Base-by-base conservation (phyloP, 129 eudicot species). In the Chrysanthemum seticuspe region DNA sequence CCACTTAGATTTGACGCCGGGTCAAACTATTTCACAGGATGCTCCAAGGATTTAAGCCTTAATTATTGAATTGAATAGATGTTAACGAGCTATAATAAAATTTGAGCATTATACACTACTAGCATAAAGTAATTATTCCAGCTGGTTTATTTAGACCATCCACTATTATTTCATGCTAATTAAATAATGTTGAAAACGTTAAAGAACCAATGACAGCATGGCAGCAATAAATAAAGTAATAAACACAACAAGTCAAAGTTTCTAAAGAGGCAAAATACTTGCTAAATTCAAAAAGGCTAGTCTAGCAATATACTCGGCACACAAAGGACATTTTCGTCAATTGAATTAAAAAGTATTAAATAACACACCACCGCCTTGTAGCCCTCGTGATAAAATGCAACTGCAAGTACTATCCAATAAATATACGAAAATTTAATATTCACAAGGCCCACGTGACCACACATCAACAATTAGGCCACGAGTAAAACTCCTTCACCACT, bases 361-460 rank as follows among this genome's bases (percentile, higher is more conserved):
- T 67, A 57, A 21, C 50, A 27, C 44, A 13, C 51, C 74, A 76
- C 80, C 67, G 62, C 74, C 68, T 67, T 11, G 59, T 18, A 56
- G 57, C 68, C 67, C 80, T 67, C 74, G 80, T 67, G 74, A 76
- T 65, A 64, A 65, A 74, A 74, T 36, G 67, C 74, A 76, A 67
- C n/a, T 60, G 75, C 70, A 62, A 8, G 80, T 60, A 50, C 50
- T 31, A 13, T 31, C 18, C 68, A 47, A 76, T 29, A 31, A 68
- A 59, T 67, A 68, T 76, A 48, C 62, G 62, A 18, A 67, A 12
- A 56, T 4, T 57, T 0, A 61, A 29, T 13, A 9, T 44, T 49
- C 48, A 53, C 53, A 27, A 50, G 77, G 57, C 64, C 78, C 81
- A 76, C 81, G 74, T 71, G 85, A 76, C 71, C 53, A 59, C 68